Evolutionary conservation across 805 yeast genomes (phyloP), one percentile per base, ranked within the genome.

Genomic region (Pichia eremophila): DNA sequence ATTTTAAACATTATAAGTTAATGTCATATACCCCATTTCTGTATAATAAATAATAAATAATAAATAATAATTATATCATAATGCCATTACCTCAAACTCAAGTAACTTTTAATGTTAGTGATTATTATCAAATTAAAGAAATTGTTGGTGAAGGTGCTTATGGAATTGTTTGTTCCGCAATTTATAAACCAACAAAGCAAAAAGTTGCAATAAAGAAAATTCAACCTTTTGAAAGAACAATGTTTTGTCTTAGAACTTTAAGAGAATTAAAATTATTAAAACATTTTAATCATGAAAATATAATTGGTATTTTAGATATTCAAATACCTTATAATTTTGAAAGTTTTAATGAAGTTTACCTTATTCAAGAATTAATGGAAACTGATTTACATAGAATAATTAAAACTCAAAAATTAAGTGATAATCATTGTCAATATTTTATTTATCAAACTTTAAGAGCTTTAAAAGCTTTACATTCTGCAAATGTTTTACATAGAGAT

Each of bases 71-170:
- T 22, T 22, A 22, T 4, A 22, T 22, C 6, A 34, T 14, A 12
- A 34, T 34, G 36, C 17, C 36, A 12, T 34, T 34, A 34, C 39
- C 4, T 8, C 38, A 57, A 41, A 59, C 65, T 1, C 66, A 61
- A 46, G 62, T 65, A 36, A 62, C 78, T n/a, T 91, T 91, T 72
- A 87, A 88, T 63, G 91, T 91, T 28, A 81, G 90, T 29, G 85
- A 84, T 51, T 89, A 86, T 59, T 91, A 90, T 65, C 88, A 88
- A 63, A 80, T 91, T 42, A 72, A 82, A 45, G 88, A 86, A 54
- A 77, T 91, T 15, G 81, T 91, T 2, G 98, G 98, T 9, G 95
- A 89, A 65, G 98, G 98, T 18, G 97, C 98, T 0, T 91, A 91
- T 61, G 98, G 98, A 7, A 80, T 90, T 12, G 98, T 91, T 11